Evolutionary conservation across 306 rosid genomes (phyloP).

Genomic region (Begonia masoniana): DNA sequence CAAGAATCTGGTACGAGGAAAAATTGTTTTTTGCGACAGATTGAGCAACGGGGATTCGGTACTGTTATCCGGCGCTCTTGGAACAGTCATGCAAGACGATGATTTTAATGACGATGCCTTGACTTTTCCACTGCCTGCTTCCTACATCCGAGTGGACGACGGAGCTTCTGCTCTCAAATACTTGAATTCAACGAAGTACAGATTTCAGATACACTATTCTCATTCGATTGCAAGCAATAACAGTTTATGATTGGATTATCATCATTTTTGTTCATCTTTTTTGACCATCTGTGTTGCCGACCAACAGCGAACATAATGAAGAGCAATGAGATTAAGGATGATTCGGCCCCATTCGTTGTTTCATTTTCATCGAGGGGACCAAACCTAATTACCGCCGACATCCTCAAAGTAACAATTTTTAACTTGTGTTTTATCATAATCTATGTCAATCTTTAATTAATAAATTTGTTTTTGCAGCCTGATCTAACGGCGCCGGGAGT

Average conservation of each 20-base stretch:
- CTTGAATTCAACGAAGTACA: conserved; percentile 11
- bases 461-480: conserved; percentile 10
- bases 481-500: conserved; percentile 25
- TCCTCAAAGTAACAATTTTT: conserved; percentile 12
- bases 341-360: conserved; percentile 17
- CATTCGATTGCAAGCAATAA: no score
- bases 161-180: background rate
- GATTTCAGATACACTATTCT: background rate
- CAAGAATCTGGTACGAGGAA: conserved; percentile 3
- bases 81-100: conserved; percentile 8
- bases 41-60: background rate
- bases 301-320: conserved; percentile 12
- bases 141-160: conserved; percentile 1
- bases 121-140: conserved; percentile 10
- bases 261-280: no score
- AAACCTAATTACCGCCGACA: conserved; percentile 8
- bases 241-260: no score
- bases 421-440: no score
- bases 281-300: background rate
- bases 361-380: conserved; percentile 28
- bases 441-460: background rate
- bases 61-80: conserved; percentile 4
- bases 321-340: conserved; percentile 11
- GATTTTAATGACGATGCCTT: background rate
- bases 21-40: conserved; percentile 13